Conservation (phyloP, 2,329 filamentous ascomycete genomes). For the Mollisia scopiformis region DNA sequence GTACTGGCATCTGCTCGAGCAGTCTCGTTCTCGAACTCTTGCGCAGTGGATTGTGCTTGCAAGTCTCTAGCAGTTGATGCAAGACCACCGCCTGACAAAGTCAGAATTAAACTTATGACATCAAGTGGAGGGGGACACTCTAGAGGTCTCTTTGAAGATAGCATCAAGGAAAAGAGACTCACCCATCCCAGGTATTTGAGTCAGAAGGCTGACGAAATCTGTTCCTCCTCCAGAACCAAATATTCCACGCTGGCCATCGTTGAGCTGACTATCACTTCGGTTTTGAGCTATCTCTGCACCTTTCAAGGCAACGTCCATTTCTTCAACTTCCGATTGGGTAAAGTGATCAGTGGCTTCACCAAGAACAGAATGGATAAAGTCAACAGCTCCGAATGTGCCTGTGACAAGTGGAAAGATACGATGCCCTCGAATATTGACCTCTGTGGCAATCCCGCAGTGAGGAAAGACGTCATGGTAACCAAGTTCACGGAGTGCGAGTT, state of each 20-base stretch:
- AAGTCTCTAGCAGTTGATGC: slow-evolving; percentile 68
- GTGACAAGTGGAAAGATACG: slow-evolving; percentile 77
- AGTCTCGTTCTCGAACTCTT: slow-evolving; percentile 60
- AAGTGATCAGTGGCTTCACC: slow-evolving; percentile 83
- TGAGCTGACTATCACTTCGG: slow-evolving; percentile 18
- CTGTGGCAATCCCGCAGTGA: slow-evolving; percentile 68
- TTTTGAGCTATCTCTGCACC: slow-evolving; percentile 59
- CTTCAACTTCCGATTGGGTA: slow-evolving; percentile 81
- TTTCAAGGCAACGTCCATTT: slow-evolving; percentile 75
- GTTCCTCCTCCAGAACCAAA: slow-evolving; percentile 40
- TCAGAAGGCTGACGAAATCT: slow-evolving; percentile 73
- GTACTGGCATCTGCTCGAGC: slow-evolving; percentile 39
- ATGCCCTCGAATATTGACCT: slow-evolving; percentile 68
- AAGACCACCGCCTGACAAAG: slow-evolving; percentile 64
- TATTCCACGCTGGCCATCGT: slow-evolving; percentile 39
- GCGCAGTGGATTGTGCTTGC: slow-evolving; percentile 61
- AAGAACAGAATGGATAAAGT: slow-evolving; percentile 77
- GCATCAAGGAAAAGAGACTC: no score
- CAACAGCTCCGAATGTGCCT: slow-evolving; percentile 77
- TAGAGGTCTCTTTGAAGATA: no score
- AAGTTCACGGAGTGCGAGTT: slow-evolving; percentile 75
- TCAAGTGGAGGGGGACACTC: no score
- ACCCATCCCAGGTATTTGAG: slow-evolving; percentile 75
- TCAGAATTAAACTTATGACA: no score
- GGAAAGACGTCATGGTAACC: slow-evolving; percentile 71